Base-by-base conservation (phyloP, 2,329 filamentous ascomycete species). In the Neophaeococcomyces aloes region DNA sequence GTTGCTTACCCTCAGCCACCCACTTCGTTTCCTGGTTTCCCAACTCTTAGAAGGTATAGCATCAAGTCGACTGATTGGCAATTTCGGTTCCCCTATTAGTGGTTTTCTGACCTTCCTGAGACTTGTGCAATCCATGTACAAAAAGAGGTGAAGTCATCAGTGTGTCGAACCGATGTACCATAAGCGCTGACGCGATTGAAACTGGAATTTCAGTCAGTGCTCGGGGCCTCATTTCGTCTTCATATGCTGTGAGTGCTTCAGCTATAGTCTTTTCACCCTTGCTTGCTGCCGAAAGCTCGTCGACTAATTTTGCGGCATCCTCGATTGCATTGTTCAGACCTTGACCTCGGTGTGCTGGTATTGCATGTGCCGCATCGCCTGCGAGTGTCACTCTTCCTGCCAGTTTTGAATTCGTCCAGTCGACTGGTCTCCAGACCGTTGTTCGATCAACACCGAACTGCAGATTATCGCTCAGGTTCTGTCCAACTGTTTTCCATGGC, bases 331-430 rank as follows among this genome's bases (percentile, higher is more conserved):
- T 68, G 1, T 73, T 74, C 0, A 73, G 70, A 2, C 77, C 77
- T 1, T 76, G 69, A 0, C 76, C 77, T 32, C 77, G 72, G 30
- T 76, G 72, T 0, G 78, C 78, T 0, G 75, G 74, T 30, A 73
- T 73, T 0, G 76, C 76, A 55, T 81, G 78, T 0, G 77, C 78
- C 0, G 78, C 76, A 53, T 82, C 78, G 8, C 78, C 78, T 0
- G 76, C 58, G 1, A 80, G 64, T 1, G 64, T 57, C 8, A 68
- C 61, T 25, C 61, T 60, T 2, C 61, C 61, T 4, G 45, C 48
- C 14, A 46, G 45, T 30, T 50, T 51, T 36, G 37, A 39, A 42
- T 32, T 14, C 15, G 44, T 19, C 59, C 58, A 61, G 1, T 51
- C 43, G 15, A 55, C 38, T 7, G 42, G 45, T 5, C 37, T 37